These are phyloP conservation scores for Vigna radiata DNA, from an alignment of 306 rosid genomes.

Conservation along the genomic window DNA sequence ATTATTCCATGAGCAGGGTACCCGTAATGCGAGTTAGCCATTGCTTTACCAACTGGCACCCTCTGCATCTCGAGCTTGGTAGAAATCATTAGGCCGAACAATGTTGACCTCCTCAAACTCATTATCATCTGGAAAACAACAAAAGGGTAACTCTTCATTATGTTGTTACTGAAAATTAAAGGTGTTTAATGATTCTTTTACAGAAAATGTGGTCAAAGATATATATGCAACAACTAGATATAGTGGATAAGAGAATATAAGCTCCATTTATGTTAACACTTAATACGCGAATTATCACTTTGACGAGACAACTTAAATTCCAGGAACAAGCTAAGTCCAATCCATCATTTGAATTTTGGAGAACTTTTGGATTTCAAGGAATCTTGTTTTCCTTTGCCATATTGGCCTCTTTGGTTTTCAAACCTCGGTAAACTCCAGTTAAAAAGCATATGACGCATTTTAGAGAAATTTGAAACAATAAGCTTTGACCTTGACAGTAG, in stretches of 20 bases:
- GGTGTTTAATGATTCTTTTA: slow-evolving; percentile 19
- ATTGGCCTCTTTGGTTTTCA: neutral
- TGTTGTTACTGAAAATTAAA: slow-evolving; percentile 12
- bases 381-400: neutral
- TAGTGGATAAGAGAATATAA: neutral
- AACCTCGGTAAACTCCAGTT: slow-evolving; percentile 2
- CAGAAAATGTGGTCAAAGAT: slow-evolving; percentile 6
- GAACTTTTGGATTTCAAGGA: slow-evolving; percentile 12
- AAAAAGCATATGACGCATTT: neutral
- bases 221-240: slow-evolving; percentile 2
- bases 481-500: neutral
- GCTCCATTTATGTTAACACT: neutral
- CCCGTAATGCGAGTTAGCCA: slow-evolving; percentile 30
- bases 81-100: slow-evolving; percentile 72
- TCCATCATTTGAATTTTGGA: slow-evolving; percentile 22
- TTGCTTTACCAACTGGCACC: slow-evolving; percentile 65
- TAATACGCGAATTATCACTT: slow-evolving; percentile 12
- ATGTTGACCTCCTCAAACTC: slow-evolving; percentile 86
- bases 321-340: slow-evolving; percentile 9
- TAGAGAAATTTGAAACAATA: neutral
- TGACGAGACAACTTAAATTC: slow-evolving; percentile 14
- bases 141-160: slow-evolving; percentile 2
- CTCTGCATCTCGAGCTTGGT: slow-evolving; percentile 71
- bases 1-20: slow-evolving; percentile 36
- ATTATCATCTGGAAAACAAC: slow-evolving; percentile 66